These are phyloP conservation scores for Fusarium sp. DNA, from an alignment of 2,329 filamentous ascomycete species.

Conservation along the genomic window DNA sequence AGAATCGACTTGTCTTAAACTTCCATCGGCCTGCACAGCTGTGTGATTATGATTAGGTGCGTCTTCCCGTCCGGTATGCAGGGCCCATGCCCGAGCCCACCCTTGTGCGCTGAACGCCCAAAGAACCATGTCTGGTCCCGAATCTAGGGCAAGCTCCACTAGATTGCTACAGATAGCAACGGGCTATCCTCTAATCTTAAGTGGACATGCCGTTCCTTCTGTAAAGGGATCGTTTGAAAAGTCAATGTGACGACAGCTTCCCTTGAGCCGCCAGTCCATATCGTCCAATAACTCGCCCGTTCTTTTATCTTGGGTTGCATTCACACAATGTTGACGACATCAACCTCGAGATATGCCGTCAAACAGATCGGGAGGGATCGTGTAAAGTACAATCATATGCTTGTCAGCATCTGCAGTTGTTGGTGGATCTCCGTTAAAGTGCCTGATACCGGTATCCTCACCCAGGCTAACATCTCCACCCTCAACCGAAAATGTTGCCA, in stretches of 20 bases:
- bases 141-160: slow-evolving; percentile 54
- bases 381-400: slow-evolving; percentile 71
- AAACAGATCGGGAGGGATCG: slow-evolving; percentile 71
- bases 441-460: slow-evolving; percentile 10
- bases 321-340: slow-evolving; percentile 17
- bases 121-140: slow-evolving; percentile 54
- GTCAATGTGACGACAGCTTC: slow-evolving; percentile 43
- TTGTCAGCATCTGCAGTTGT: slow-evolving; percentile 32
- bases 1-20: slow-evolving; percentile 52
- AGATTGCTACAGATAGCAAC: slow-evolving; percentile 53
- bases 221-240: slow-evolving; percentile 34
- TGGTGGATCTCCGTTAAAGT: slow-evolving; percentile 14
- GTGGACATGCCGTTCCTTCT: slow-evolving; percentile 44
- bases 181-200: slow-evolving; percentile 52
- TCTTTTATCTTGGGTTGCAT: slow-evolving; percentile 14
- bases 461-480: slow-evolving; percentile 32
- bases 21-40: slow-evolving; percentile 52
- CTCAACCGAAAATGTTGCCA: slow-evolving; percentile 65
- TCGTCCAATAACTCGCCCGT: slow-evolving; percentile 28
- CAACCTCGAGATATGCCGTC: slow-evolving; percentile 51
- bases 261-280: slow-evolving; percentile 41
- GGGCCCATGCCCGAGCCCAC: slow-evolving; percentile 53
- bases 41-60: slow-evolving; percentile 37
- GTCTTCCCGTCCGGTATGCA: slow-evolving; percentile 46
- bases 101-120: slow-evolving; percentile 57